Percentiles rank a stretch among this genome's conserved stretches.
phyloP scores from a whole-genome alignment of 2,329 filamentous ascomycete genomes.

The Alternaria sp. region DNA sequence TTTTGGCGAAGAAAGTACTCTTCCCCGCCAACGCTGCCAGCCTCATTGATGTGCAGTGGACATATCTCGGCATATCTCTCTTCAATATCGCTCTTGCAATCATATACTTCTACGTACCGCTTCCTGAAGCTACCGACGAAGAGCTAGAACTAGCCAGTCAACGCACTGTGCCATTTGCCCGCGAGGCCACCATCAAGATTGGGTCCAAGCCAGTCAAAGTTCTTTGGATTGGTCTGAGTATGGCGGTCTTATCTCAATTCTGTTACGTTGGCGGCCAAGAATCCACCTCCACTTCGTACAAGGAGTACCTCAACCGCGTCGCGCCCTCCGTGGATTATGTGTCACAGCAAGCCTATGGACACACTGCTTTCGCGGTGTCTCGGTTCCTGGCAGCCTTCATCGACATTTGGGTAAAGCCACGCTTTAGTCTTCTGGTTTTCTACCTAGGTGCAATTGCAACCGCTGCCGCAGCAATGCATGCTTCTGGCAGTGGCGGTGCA shows the following conservation, averaged over 20 bases:
- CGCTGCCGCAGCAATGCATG: conserved; percentile 58
- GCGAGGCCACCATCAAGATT: conserved; percentile 50
- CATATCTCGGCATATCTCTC: conserved; percentile 67
- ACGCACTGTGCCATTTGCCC: conserved; percentile 42
- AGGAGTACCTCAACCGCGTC: conserved; percentile 51
- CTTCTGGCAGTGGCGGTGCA: conserved; percentile 49
- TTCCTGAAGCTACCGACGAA: conserved; percentile 67
- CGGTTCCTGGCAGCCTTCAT: conserved; percentile 63
- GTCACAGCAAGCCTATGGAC: conserved; percentile 60
- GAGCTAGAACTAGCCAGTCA: conserved; percentile 64
- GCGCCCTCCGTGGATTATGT: conserved; percentile 46
- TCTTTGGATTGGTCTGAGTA: conserved; percentile 62
- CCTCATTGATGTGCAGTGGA: conserved; percentile 68
- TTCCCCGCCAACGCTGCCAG: conserved; percentile 59
- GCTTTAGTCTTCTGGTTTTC: conserved; percentile 62
- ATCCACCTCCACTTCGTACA: conserved; percentile 58
- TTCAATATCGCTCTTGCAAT: conserved; percentile 66
- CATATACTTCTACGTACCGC: conserved; percentile 65
- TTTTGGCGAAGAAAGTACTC: conserved; percentile 65
- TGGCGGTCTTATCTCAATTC: conserved; percentile 63
- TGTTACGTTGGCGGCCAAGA: conserved; percentile 69
- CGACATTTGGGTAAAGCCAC: conserved; percentile 63
- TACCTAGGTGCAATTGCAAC: conserved; percentile 62
- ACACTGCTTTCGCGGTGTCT: conserved; percentile 64
- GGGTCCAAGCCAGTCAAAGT: conserved; percentile 54